A percentile compares a stretch with the other conserved stretches of the same genome.
Evolutionary conservation across 768 basidiomycete genomes (phyloP).

Genomic region (Mycena chlorophos): DNA sequence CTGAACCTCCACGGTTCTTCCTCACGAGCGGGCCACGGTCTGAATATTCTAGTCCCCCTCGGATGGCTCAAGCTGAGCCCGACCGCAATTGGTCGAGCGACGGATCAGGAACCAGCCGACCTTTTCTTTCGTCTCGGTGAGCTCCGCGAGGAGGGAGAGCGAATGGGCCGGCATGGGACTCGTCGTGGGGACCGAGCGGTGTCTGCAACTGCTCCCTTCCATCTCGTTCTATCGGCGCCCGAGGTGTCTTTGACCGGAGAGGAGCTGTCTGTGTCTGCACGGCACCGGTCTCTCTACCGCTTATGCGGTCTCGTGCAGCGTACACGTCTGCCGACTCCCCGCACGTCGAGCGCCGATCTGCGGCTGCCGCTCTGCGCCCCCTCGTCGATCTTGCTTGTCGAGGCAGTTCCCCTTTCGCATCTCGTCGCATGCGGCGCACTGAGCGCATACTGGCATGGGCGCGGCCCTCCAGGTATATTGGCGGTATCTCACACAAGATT

Average conservation of each 20-base stretch:
- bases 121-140: constrained; percentile 42
- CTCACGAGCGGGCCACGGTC: constrained; percentile 83
- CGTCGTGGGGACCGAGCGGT: constrained; percentile 57
- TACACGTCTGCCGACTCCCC: not conserved
- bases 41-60: constrained; percentile 68
- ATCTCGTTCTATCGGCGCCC: constrained; percentile 22
- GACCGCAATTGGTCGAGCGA: constrained; percentile 56
- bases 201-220: constrained; percentile 8
- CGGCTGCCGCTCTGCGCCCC: constrained; percentile 5
- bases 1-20: constrained; percentile 37
- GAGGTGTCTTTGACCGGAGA: constrained; percentile 19
- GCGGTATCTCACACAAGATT: not conserved
- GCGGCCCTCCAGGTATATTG: not conserved
- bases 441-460: not conserved
- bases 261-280: constrained; percentile 10
- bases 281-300: constrained; percentile 12
- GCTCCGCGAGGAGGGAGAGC: constrained; percentile 38
- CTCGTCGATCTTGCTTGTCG: not conserved
- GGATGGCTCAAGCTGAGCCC: constrained; percentile 65
- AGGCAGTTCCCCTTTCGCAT: not conserved
- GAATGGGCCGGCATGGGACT: constrained; percentile 35
- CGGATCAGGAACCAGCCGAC: constrained; percentile 66
- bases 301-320: constrained; percentile 13
- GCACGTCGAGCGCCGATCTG: constrained; percentile 8
- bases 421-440: not conserved